Evolutionary conservation across 495 filamentous ascomycete genomes (phyloP), one percentile per base, ranked within the genome.

Genomic region (Hypoxylon subgilvum): DNA sequence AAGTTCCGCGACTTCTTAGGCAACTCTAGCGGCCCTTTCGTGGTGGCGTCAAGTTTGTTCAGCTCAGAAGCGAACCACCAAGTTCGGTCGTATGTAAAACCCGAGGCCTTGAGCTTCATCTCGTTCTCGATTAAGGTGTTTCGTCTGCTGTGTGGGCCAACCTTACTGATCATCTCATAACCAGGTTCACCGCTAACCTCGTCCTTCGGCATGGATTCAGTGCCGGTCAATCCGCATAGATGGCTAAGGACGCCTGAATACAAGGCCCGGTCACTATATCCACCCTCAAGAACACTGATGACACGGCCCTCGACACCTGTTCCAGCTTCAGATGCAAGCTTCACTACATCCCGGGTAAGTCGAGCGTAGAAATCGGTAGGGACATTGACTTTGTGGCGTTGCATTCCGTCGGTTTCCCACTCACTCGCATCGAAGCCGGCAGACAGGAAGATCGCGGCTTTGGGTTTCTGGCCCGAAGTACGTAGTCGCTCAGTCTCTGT

Each of bases 401-500:
- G 94, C 95, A 98, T 97, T 1, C 88, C 90, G 2, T 78, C 69
- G n/a, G 85, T 82, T 70, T 98, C 94, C 84, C 89, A 92, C 67
- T 97, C 90, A 65, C 91, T 96, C 3, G 94, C 95, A 75, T 98
- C 94, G 62, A 98, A 98, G 0, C 94, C 94, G 0, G 94, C 93
- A 25, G 91, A 96, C 23, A 98, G 72, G 70, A 98, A 98, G 23
- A 98, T 89, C 5, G 92, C 92, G 6, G 88, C 90, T 64, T 86
- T 91, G 25, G 91, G 88, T 16, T 75, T 76, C 35, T 77, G 66
- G 35, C 74, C 76, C 16, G 76, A 64, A 28, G 72, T 70, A 8
- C 76, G 74, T 9, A 90, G 74, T 18, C 84, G 79, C 32, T 87
- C 75, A 0, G 89, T 86, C 35, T 96, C 88, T 16, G 70, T 65